Percentiles rank a stretch among this genome's conserved stretches.
These are phyloP conservation scores for Yarrowia sp. DNA, from an alignment of 805 yeast species.

Conservation along the genomic window DNA sequence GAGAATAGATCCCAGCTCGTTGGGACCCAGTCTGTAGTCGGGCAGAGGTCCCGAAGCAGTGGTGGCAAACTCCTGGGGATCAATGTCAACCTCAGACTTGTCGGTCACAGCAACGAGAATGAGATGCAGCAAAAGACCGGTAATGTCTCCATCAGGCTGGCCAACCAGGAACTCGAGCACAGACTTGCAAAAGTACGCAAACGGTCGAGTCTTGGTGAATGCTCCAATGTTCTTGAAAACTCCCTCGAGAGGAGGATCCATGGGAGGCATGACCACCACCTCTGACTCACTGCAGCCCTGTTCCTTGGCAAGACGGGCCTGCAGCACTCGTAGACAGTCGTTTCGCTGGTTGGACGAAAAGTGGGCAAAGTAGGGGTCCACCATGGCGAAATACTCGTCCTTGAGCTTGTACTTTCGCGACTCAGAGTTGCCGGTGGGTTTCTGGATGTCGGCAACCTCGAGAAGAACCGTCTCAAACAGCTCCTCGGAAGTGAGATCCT, in stretches of 20 bases:
- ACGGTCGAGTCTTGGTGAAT: conserved; percentile 27
- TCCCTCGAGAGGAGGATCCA: conserved; percentile 59
- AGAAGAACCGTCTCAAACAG: conserved; percentile 68
- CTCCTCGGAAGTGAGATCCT: conserved; percentile 73
- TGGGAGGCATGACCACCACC: conserved; percentile 64
- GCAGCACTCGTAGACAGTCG: conserved; percentile 74
- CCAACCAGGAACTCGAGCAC: conserved; percentile 11
- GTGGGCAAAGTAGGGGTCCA: conserved; percentile 86
- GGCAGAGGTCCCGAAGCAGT: conserved; percentile 22
- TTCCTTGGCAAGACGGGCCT: conserved; percentile 57
- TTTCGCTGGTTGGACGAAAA: conserved; percentile 80
- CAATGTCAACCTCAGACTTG: conserved; percentile 22
- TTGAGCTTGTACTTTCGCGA: conserved; percentile 73
- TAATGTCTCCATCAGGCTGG: conserved; percentile 24
- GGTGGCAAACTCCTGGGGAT: conserved; percentile 25
- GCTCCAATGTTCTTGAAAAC: conserved; percentile 57
- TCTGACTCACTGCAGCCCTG: conserved; percentile 54
- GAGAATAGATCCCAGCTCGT: conserved; percentile 3
- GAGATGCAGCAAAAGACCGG: conserved; percentile 9
- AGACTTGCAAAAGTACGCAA: conserved; percentile 41
- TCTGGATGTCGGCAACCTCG: conserved; percentile 64
- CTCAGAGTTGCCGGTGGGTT: conserved; percentile 66
- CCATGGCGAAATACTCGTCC: conserved; percentile 57
- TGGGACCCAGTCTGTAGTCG: conserved; percentile 8
- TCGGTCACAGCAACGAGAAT: conserved; percentile 27